Base-by-base conservation (phyloP, 306 rosid genomes). In the Trichosanthes truncata region DNA sequence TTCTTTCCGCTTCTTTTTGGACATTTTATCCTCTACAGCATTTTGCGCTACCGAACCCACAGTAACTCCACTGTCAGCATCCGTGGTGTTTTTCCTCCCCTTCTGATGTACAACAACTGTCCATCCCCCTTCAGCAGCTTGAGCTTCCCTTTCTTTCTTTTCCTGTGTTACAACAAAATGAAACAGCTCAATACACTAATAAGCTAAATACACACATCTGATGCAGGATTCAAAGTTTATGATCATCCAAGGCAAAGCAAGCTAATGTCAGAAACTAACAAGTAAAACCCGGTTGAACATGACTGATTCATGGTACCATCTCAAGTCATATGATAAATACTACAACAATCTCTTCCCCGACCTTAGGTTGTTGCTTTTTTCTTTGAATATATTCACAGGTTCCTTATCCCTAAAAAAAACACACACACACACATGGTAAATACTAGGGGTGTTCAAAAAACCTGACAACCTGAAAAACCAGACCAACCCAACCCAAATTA, bases 51-150 rank as follows among this genome's bases (percentile, higher is more conserved):
- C 93, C 5, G 97, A 94, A 31, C 96, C 97, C 35, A 94, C 91
- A 12, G 85, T 88, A 76, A 85, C 68, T 81, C 98, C 96, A 85
- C 89, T 93, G 80, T 87, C 97, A 82, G 91, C 80, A 38, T 92
- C 97, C 0, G 87, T 89, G n/a, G 96, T 90, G 87, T 90, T 94
- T 86, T 94, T 94, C 87, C 98, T 87, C 79, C 98, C 98, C 79
- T 88, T 94, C 56, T 92, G 96, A 83, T 92, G 96, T 31, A 81
- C 87, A 72, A 92, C 96, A 67, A 94, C 93, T 0, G 97, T 91
- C 97, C 97, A 94, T 62, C 98, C 98, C 46, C 90, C 97, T 35
- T 92, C 97, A 33, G 92, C 93, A 55, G 85, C 89, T 72, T 14
- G 89, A 56, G 88, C 92, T 83, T 94, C 93, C 84, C 85, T 90